A percentile compares a stretch with the other conserved stretches of the same genome.
These are phyloP conservation scores for Russula lepida DNA, from an alignment of 768 basidiomycete species.

Conservation along the genomic window DNA sequence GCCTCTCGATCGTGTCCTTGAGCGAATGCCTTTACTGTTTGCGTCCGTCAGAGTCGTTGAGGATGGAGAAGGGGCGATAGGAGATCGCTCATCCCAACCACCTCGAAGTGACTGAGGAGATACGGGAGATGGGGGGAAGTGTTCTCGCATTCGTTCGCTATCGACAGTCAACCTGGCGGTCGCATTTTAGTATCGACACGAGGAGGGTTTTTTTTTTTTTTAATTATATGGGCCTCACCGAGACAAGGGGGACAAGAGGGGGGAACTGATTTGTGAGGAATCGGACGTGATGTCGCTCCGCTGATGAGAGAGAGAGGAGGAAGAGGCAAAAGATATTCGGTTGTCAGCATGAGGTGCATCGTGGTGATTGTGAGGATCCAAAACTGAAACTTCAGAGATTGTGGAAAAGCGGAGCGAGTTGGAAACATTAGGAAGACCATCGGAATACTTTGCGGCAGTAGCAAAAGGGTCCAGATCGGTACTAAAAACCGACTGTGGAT, in stretches of 20 bases:
- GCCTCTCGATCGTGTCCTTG: constrained; percentile 16
- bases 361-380: constrained; percentile 37
- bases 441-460: constrained; percentile 38
- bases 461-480: constrained; percentile 61
- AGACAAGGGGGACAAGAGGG: constrained; percentile 13
- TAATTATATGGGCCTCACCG: constrained; percentile 14
- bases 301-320: constrained; percentile 45
- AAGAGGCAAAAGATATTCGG: constrained; percentile 49
- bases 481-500: constrained; percentile 46
- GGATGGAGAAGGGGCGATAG: constrained; percentile 16
- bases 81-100: not conserved
- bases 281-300: constrained; percentile 18
- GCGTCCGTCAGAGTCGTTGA: constrained; percentile 17
- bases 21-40: not conserved
- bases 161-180: constrained; percentile 14
- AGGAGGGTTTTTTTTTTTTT: too few relatives aligned
- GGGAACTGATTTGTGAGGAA: constrained; percentile 10
- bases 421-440: constrained; percentile 34
- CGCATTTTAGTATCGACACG: not conserved
- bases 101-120: constrained; percentile 4
- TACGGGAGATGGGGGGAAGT: not conserved
- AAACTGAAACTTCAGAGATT: constrained; percentile 44
- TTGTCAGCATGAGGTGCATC: constrained; percentile 31
- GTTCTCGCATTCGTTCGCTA: constrained; percentile 16
- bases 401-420: constrained; percentile 41